These are phyloP conservation scores for Sclerotinia nivalis DNA, from an alignment of 2,329 filamentous ascomycete species.

Conservation along the genomic window DNA sequence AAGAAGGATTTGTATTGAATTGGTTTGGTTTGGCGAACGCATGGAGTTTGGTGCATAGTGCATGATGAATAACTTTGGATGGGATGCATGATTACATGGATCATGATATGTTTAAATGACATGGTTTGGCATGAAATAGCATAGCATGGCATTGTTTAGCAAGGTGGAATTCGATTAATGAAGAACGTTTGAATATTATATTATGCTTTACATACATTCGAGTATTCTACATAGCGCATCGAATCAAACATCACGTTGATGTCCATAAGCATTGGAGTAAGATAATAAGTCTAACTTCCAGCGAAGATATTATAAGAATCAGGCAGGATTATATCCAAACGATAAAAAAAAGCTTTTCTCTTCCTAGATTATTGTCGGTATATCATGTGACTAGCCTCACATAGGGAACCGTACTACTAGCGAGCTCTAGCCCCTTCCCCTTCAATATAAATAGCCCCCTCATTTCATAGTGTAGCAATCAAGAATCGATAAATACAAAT, in stretches of 20 bases:
- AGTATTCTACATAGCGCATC: neutral
- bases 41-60: neutral
- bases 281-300: no score
- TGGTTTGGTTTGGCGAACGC: neutral
- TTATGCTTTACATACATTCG: neutral
- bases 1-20: constrained; percentile 22
- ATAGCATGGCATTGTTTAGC: neutral
- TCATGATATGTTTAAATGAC: neutral
- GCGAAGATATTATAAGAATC: no score
- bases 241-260: neutral
- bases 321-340: no score
- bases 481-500: no score
- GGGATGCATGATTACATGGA: neutral
- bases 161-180: constrained; percentile 1
- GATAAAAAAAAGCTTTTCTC: no score
- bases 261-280: no score
- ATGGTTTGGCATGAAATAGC: neutral
- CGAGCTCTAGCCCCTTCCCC: no score
- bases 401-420: no score
- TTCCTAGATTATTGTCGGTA: no score
- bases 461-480: no score
- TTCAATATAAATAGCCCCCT: no score
- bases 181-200: neutral
- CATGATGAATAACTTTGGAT: neutral
- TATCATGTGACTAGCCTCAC: no score